Evolutionary conservation across 306 rosid species (phyloP).

Genomic region (Pyrus communis): DNA sequence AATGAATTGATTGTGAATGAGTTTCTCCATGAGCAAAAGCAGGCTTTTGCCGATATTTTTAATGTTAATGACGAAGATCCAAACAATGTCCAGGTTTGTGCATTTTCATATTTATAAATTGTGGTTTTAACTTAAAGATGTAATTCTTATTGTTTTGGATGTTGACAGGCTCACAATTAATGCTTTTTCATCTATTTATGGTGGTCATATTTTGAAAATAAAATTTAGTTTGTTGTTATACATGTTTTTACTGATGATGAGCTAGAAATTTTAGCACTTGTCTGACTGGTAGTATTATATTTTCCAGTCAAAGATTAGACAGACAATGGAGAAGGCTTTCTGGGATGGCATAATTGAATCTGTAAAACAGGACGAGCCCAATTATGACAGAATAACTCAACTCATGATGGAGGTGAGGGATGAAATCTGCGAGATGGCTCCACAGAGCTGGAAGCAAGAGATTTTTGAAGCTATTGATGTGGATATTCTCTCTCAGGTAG

Average conservation of each 20-base stretch:
- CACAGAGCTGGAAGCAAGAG: conserved; percentile 72
- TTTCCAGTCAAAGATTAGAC: conserved; percentile 61
- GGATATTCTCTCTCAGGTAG: conserved; percentile 75
- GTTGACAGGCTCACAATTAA: neutral
- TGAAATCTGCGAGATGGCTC: conserved; percentile 81
- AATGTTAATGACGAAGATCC: conserved; percentile 38
- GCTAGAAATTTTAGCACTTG: neutral
- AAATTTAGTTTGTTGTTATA: neutral
- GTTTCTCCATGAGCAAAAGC: conserved; percentile 57
- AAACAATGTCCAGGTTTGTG: conserved; percentile 53
- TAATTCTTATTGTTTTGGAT: neutral
- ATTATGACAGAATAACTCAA: conserved; percentile 62
- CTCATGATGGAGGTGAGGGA: conserved; percentile 81
- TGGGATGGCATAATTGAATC: conserved; percentile 88
- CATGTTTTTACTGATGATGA: neutral
- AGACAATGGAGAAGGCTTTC: conserved; percentile 80
- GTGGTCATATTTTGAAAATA: neutral
- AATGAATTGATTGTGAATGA: conserved; percentile 82
- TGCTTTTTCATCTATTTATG: neutral
- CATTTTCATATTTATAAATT: neutral
- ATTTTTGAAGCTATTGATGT: conserved; percentile 67
- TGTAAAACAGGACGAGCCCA: conserved; percentile 52
- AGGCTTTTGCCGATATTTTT: conserved; percentile 32
- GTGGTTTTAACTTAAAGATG: neutral
- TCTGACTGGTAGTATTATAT: neutral